Percentiles rank a stretch among this genome's conserved stretches.
Evolutionary conservation across 768 basidiomycete species (phyloP).

Genomic region (Lactarius psammicola): DNA sequence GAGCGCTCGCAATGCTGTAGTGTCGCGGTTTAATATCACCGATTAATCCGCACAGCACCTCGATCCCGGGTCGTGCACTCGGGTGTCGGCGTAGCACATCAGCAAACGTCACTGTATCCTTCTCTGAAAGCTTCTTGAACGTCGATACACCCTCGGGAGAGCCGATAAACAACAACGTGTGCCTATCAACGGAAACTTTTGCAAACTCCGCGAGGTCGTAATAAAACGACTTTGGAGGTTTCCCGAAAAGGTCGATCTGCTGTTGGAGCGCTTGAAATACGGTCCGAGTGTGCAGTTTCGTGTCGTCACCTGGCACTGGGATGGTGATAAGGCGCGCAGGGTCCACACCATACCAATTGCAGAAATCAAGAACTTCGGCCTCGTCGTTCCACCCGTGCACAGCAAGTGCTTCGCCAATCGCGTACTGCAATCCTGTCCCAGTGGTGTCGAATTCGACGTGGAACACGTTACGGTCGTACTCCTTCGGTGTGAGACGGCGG

Average conservation of each 20-base stretch:
- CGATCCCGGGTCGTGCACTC: constrained; percentile 79
- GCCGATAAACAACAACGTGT: constrained; percentile 87
- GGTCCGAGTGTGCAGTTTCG: constrained; percentile 86
- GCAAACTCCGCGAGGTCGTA: constrained; percentile 80
- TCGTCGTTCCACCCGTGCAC: constrained; percentile 98
- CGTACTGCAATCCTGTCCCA: constrained; percentile 92
- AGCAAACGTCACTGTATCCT: constrained; percentile 91
- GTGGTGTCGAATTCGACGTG: constrained; percentile 94
- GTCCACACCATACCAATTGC: constrained; percentile 87
- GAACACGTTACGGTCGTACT: constrained; percentile 98
- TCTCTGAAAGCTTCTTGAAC: constrained; percentile 95
- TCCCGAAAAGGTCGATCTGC: constrained; percentile 94
- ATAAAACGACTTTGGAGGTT: constrained; percentile 95
- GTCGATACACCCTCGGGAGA: constrained; percentile 86
- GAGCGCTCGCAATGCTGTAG: constrained; percentile 96
- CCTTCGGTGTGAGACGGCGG: constrained; percentile 87
- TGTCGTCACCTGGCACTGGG: constrained; percentile 61
- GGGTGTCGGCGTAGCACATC: constrained; percentile 77
- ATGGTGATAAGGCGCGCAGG: constrained; percentile 78
- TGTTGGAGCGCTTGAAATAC: constrained; percentile 94
- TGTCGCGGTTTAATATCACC: constrained; percentile 97
- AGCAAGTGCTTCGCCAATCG: constrained; percentile 94
- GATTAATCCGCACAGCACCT: constrained; percentile 81
- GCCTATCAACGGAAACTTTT: constrained; percentile 61
- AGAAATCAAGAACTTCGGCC: constrained; percentile 84